Base-by-base conservation (phyloP, 495 filamentous ascomycete species). In the Daldinia decipiens region DNA sequence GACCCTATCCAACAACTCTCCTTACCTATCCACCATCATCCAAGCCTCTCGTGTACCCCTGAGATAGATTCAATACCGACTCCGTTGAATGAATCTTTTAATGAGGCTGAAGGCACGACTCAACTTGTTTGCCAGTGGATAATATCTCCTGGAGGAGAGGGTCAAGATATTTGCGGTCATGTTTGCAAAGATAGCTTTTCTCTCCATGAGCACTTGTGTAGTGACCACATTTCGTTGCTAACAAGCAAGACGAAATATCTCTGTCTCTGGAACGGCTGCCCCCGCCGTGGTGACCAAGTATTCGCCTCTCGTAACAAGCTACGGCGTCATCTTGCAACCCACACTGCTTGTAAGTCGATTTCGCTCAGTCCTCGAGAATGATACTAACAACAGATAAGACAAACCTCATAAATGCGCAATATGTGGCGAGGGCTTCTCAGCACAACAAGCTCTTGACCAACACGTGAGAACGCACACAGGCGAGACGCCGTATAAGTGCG, bases 391-490 rank as follows among this genome's bases (percentile, higher is more conserved):
- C 59, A 15, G 8, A 1, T 6, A 29, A 90, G 88, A 85, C 70
- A 90, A 90, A 75, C 84, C 85, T 9, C 83, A 82, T 61, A 80
- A 78, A 53, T 90, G 88, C 68, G 58, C 80, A 15, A 76, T 78
- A 38, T 90, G 88, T 62, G 75, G 82, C 36, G 80, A 85, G 68
- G 79, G 80, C 15, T 89, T 90, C 66, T 88, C 86, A 0, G 85
- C 87, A 2, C 82, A 85, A 36, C 87, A 90, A 67, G 82, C 88
- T 5, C 82, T 90, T 29, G 84, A 84, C 13, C 87, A 90, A 70
- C 88, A 91, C 71, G 80, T 85, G 61, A 80, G 83, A 19, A 87
- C 84, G 1, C 88, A 91, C 72, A 88, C 86, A 7, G 85, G 86
- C n/a, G 83, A 88, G 59, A 89, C 87, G 62, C 88, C 87, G 7